Evolutionary conservation across 805 yeast genomes (phyloP).

Genomic region (Metschnikowia lochheadii): DNA sequence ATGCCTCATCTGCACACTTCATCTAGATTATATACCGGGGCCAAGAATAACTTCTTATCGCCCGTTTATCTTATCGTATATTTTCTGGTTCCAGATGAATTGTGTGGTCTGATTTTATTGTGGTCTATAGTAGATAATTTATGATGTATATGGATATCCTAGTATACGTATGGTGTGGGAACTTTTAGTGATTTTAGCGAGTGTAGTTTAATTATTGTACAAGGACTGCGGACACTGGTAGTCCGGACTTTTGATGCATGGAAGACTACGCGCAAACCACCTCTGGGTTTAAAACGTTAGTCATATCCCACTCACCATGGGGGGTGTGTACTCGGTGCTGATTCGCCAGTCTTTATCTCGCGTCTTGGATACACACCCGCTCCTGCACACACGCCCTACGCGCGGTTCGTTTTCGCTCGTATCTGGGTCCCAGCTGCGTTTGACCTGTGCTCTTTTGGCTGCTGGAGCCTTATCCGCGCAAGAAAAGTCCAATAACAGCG

Average conservation of each 20-base stretch:
- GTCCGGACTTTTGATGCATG: not conserved
- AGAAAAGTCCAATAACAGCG: not conserved
- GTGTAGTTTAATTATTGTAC: too few species aligned
- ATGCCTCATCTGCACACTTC: not conserved
- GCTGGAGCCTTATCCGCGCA: not conserved
- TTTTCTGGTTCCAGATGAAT: too few species aligned
- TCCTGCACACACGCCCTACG: not conserved
- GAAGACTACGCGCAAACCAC: too few species aligned
- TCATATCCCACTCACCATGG: too few species aligned
- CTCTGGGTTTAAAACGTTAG: too few species aligned
- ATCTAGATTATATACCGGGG: not conserved
- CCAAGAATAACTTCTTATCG: not conserved
- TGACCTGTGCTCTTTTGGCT: not conserved
- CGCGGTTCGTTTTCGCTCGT: not conserved
- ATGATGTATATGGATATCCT: too few species aligned
- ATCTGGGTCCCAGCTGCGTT: not conserved
- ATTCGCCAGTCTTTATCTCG: slow-evolving; percentile 1
- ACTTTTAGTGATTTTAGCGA: too few species aligned
- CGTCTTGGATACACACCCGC: not conserved
- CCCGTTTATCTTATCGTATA: not conserved
- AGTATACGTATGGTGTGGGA: too few species aligned
- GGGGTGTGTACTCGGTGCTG: not conserved
- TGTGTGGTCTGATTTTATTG: too few species aligned
- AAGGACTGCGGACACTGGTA: too few species aligned
- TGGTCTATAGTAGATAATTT: not conserved